phyloP scores from a whole-genome alignment of 208 protist species.

The Trypanosoma lewisi region DNA sequence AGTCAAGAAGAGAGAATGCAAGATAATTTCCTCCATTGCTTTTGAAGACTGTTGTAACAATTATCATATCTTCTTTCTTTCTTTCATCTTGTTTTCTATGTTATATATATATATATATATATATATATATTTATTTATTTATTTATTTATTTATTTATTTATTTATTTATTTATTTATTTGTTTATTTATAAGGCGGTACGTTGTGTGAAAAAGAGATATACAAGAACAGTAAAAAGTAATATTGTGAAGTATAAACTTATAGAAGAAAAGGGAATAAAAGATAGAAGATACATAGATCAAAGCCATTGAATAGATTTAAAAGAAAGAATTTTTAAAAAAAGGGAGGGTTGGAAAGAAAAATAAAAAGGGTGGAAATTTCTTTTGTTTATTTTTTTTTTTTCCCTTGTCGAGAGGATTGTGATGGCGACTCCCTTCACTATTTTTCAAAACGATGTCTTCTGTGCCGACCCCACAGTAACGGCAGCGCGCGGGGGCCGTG shows the following conservation, averaged over 20 bases:
- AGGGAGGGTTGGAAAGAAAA: background rate
- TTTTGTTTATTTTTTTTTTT: too few relatives aligned
- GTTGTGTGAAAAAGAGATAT: background rate
- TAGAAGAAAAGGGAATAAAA: too few relatives aligned
- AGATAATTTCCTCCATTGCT: background rate
- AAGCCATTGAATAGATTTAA: background rate
- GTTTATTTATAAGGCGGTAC: background rate
- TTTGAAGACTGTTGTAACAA: background rate
- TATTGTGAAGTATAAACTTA: too few relatives aligned
- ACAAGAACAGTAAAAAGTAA: too few relatives aligned
- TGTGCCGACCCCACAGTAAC: background rate
- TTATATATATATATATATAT: constrained; percentile 9
- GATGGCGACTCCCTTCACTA: background rate
- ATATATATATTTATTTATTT: constrained; percentile 9
- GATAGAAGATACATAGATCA: constrained; percentile 5
- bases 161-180: constrained; percentile 6
- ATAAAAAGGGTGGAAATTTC: background rate
- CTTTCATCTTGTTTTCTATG: background rate
- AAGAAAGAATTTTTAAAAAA: too few relatives aligned
- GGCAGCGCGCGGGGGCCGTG: background rate
- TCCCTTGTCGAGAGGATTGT: background rate
- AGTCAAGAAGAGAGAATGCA: background rate
- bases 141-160: constrained; percentile 17
- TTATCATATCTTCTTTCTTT: background rate
- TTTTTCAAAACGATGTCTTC: constrained; percentile 7